Evolutionary conservation across 176 grass and related monocot species (phyloP), one percentile per base, ranked within the genome.

Genomic region (Guadua angustifolia): DNA sequence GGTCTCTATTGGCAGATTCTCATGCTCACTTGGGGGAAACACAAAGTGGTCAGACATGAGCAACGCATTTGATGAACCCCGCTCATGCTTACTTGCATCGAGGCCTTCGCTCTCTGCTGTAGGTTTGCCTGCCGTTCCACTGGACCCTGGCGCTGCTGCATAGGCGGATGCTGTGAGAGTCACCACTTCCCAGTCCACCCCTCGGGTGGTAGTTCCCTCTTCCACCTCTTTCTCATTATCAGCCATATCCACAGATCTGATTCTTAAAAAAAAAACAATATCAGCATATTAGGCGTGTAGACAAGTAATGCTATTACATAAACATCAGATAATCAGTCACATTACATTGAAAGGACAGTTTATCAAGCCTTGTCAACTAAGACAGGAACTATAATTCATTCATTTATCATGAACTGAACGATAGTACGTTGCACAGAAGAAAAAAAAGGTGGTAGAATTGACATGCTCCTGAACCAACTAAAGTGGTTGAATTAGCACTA

Each of bases 21-120:
- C 95, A 4, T 98, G 91, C 80, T 98, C 91, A n/a, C 68, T 94
- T 5, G 93, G 91, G 1, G 93, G 93, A 71, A 98, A 98, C 62
- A 95, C 93, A 70, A 92, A 93, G 61, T 98, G 93, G n/a, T 74
- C 87, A 15, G 92, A 94, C 86, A 70, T 82, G 66, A 91, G 85
- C 73, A 94, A 17, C 8, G 40, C 24, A 15, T 26, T 55, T 36
- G 89, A 71, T 1, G 92, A 87, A 59, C 53, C 66, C 0, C 1
- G 73, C 4, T 73, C 50, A 9, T 66, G 51, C 8, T 70, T 87
- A 14, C 69, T 40, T 1, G 38, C 42, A 25, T 71, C 77, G 16
- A 70, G 58, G 49, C 61, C 66, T 50, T 61, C 73, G 7, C 26
- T 35, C 14, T 51, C 82, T 9, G 56, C 16, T 33, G 62, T 12